A percentile compares a stretch with the other conserved stretches of the same genome.
Conservation (phyloP, 495 filamentous ascomycete species). For the Diplogelasinospora grovesii region DNA sequence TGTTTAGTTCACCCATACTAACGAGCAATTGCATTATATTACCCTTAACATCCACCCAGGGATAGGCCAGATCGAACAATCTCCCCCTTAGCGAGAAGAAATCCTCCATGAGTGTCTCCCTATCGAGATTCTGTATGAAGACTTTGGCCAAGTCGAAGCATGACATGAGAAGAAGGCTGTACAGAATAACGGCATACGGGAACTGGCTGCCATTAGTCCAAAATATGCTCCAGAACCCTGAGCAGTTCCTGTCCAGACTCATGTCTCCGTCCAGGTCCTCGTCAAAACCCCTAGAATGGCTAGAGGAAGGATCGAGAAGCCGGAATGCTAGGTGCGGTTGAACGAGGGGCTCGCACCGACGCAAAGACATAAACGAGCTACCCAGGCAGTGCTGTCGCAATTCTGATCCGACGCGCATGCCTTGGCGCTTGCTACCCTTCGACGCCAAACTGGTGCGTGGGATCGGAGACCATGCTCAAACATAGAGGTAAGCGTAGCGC, state of each 20-base stretch:
- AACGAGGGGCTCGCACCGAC: background rate
- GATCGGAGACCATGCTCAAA: background rate
- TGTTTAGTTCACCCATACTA: background rate
- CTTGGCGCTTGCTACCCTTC: background rate
- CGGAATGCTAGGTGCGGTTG: background rate
- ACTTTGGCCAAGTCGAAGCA: background rate
- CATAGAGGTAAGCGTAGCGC: background rate
- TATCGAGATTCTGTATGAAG: background rate
- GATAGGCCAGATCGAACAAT: background rate
- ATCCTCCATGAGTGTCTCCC: background rate
- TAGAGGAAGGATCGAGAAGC: background rate
- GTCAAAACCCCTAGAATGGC: background rate
- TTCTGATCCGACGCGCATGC: background rate
- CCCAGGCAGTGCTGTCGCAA: background rate
- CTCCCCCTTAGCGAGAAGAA: conserved; percentile 7
- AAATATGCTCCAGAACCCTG: background rate
- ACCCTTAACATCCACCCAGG: too few relatives aligned
- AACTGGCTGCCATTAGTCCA: background rate
- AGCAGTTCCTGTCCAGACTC: too few relatives aligned
- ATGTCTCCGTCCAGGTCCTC: background rate
- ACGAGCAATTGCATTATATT: background rate
- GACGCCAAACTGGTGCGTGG: background rate
- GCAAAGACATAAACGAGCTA: background rate
- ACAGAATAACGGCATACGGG: background rate
- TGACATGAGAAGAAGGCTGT: background rate